A percentile compares a stretch with the other conserved stretches of the same genome.
Conservation (phyloP, 208 protist species). For the Phytomonas serpens region DNA sequence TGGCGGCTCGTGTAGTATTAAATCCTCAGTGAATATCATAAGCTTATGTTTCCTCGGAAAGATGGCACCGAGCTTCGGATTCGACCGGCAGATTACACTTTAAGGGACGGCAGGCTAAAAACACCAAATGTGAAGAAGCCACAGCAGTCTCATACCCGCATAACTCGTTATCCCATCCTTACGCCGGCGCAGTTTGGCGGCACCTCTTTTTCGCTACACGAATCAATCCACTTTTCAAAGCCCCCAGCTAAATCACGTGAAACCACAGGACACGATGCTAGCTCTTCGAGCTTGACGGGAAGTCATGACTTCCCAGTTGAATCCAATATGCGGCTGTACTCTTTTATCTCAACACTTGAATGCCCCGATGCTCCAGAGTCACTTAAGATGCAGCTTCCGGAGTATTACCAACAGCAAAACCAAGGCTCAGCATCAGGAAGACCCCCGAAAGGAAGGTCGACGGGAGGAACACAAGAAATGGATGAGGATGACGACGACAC, state of each 20-base stretch:
- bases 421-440: not conserved
- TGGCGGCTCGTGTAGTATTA: not conserved
- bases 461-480: not conserved
- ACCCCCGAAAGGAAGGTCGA: not conserved
- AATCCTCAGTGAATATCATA: not conserved
- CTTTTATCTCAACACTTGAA: not conserved
- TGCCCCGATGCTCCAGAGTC: not conserved
- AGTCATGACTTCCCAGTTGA: not conserved
- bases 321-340: not conserved
- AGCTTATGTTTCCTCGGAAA: not conserved
- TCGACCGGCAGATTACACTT: not conserved
- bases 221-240: not conserved
- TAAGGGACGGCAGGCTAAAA: not conserved
- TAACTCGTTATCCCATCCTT: not conserved
- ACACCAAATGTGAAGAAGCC: not conserved
- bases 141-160: not conserved
- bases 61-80: not conserved
- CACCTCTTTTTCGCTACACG: not conserved
- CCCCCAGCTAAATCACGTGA: not conserved
- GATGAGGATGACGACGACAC: not conserved
- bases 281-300: not conserved
- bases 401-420: not conserved
- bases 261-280: not conserved
- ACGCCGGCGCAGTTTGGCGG: not conserved
- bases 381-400: not conserved